Evolutionary conservation across 148 eudicot genomes (phyloP), one percentile per base, ranked within the genome.

Genomic region (Heliamphora exappendiculata): DNA sequence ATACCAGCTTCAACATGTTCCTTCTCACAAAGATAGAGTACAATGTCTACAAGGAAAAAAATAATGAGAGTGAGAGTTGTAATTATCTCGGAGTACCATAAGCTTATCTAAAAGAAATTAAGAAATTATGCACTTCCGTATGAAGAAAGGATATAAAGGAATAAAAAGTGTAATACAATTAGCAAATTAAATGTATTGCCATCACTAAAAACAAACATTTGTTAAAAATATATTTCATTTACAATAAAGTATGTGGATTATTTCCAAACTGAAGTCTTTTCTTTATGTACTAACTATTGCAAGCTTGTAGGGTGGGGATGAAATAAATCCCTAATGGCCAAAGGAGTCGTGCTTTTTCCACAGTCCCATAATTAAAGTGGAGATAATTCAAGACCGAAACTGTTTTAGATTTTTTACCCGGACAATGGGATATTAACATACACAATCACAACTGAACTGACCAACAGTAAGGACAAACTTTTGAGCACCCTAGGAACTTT

Each of bases 1-100:
- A 93, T 95, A 71, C 99, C 99, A 78, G 93, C 97, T 83, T 95
- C 99, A 77, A 95, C 84, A 77, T 95, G 99, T 77, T 95, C 99
- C 82, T 91, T 95, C 85, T 95, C 98, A 83, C 99, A 95, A 53
- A 95, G 97, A 84, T 93, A 95, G 64, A 95, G 83, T 67, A 95
- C 97, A 82, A 95, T 93, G 54, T 93, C 98, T 95, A 75, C 80
- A 82, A 74, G 68, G 42, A 13, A 44, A 64, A 42, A 81, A 14
- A 75, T 49, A 51, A 70, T 10, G 34, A 13, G 47, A 13, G 54
- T 39, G 64, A 16, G 49, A 49, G 29, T 5, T 1, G 31, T 11
- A 68, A 68, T 28, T 70, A 26, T 39, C 49, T 66, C 22, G 19
- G 68, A 20, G 44, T 34, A 17, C 12, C 20, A 11, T 2, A 31